Conservation (phyloP, 371 early-diverging fungal genomes). For the Mortierella sp. region DNA sequence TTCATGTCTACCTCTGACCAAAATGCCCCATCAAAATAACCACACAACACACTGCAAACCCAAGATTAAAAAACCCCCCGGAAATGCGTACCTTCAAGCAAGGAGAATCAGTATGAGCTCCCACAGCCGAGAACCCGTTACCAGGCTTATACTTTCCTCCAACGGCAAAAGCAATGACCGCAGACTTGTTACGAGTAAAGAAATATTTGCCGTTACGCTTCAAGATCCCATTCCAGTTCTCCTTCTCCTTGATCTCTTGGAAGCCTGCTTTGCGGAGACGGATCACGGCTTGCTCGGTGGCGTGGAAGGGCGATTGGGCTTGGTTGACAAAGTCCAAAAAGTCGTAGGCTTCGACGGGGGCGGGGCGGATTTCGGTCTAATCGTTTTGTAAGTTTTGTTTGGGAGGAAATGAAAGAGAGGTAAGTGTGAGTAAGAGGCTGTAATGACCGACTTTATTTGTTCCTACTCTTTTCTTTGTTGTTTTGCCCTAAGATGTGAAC, state of each 20-base stretch:
- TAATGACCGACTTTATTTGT: not conserved
- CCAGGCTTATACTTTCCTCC: slow-evolving; percentile 90
- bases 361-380: slow-evolving; percentile 56
- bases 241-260: slow-evolving; percentile 88
- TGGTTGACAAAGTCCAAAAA: slow-evolving; percentile 93
- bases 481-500: no score
- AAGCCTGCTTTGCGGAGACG: slow-evolving; percentile 85
- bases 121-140: slow-evolving; percentile 91
- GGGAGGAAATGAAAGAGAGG: not conserved
- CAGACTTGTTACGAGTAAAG: slow-evolving; percentile 94
- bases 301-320: slow-evolving; percentile 96
- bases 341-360: slow-evolving; percentile 60
- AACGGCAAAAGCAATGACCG: slow-evolving; percentile 94
- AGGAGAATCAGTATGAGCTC: slow-evolving; percentile 98
- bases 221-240: slow-evolving; percentile 81
- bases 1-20: not conserved
- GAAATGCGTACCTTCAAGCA: slow-evolving; percentile 87
- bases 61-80: not conserved
- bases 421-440: not conserved
- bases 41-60: not conserved
- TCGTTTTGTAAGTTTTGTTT: not conserved
- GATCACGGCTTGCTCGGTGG: slow-evolving; percentile 79
- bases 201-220: slow-evolving; percentile 90
- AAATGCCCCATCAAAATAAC: not conserved
- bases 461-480: no score